Percentiles rank a stretch among this genome's conserved stretches.
Evolutionary conservation across 305 asterid genomes (phyloP).

Genomic region (Fraxinus dipetala): DNA sequence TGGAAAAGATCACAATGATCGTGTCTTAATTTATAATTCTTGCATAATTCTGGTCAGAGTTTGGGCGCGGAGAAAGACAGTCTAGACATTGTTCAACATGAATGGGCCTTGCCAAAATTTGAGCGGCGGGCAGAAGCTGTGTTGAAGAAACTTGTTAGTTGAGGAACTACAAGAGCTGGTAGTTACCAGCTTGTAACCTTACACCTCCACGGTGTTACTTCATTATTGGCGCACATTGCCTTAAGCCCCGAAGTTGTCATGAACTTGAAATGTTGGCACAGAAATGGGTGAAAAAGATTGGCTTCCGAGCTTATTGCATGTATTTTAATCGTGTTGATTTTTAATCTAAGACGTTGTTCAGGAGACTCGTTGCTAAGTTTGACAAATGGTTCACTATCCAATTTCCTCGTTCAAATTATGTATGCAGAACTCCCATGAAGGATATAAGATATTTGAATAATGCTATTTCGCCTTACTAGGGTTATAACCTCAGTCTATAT

Average conservation of each 20-base stretch:
- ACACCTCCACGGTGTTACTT: constrained; percentile 15
- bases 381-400: not conserved
- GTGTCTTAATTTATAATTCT: constrained; percentile 13
- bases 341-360: constrained; percentile 18
- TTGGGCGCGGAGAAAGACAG: constrained; percentile 87
- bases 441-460: not conserved
- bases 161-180: constrained; percentile 12
- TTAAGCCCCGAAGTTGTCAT: not conserved
- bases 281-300: not conserved
- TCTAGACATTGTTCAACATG: constrained; percentile 80
- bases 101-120: constrained; percentile 83
- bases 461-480: too few relatives aligned
- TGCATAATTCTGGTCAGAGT: constrained; percentile 49
- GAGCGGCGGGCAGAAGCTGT: constrained; percentile 89
- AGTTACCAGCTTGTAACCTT: constrained; percentile 2
- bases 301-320: too few relatives aligned
- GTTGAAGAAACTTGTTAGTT: constrained; percentile 56
- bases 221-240: constrained; percentile 16
- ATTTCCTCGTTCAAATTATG: not conserved
- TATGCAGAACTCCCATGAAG: not conserved
- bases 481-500: too few relatives aligned
- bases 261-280: not conserved
- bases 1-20: not conserved
- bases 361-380: constrained; percentile 2
- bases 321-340: not conserved